A percentile compares a stretch with the other conserved stretches of the same genome.
Conservation (phyloP, 345 rosid species). For the Citropsis articulata region DNA sequence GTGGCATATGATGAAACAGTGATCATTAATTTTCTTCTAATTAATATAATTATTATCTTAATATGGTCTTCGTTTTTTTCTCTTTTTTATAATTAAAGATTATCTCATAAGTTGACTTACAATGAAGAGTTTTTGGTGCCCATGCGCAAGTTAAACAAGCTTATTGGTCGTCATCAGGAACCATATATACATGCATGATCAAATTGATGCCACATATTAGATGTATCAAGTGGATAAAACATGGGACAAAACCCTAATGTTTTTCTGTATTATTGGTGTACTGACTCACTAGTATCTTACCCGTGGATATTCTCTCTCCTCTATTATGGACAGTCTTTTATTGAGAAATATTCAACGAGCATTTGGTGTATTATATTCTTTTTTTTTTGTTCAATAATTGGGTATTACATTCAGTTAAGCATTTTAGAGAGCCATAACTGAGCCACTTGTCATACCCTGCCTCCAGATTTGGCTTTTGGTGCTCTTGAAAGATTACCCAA, state of each 20-base stretch:
- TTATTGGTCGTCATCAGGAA: neutral
- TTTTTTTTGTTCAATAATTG: neutral
- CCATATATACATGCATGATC: neutral
- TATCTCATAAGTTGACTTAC: constrained; percentile 8
- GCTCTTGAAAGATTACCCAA: constrained; percentile 16
- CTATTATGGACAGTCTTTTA: constrained; percentile 22
- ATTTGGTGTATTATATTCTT: neutral
- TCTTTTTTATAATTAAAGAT: neutral
- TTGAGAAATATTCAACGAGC: constrained; percentile 10
- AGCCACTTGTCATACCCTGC: constrained; percentile 24
- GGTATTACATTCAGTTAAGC: neutral
- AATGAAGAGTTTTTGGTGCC: constrained; percentile 17
- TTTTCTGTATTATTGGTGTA: neutral
- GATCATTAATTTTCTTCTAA: constrained; percentile 1
- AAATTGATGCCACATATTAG: neutral
- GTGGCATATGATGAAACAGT: constrained; percentile 13
- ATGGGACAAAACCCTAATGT: neutral
- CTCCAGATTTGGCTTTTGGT: constrained; percentile 26
- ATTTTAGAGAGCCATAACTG: constrained; percentile 16
- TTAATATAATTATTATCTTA: neutral
- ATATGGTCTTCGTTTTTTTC: neutral
- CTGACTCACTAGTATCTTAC: constrained; percentile 5
- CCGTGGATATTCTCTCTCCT: constrained; percentile 26
- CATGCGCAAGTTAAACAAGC: neutral
- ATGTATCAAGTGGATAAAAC: neutral